phyloP scores from a whole-genome alignment of 176 grass and related monocot species.

The Cenchrus americanus region DNA sequence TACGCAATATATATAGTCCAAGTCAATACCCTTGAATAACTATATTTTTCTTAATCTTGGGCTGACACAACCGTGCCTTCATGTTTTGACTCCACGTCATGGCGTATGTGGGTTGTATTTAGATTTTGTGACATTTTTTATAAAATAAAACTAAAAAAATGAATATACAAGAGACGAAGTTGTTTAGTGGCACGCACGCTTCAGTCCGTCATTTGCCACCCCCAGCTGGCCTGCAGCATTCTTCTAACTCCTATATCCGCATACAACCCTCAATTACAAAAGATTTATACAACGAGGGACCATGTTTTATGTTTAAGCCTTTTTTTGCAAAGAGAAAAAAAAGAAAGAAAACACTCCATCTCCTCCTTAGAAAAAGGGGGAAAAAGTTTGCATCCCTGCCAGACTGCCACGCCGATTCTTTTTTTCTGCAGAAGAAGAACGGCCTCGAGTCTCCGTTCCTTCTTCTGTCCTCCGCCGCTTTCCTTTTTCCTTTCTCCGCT shows the following conservation, averaged over 20 bases:
- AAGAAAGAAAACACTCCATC: background rate
- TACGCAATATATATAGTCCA: background rate
- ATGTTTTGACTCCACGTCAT: background rate
- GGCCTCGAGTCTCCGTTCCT: background rate
- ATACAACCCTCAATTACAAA: background rate
- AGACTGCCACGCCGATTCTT: no score
- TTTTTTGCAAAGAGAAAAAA: no score
- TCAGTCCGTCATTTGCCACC: conserved; percentile 43
- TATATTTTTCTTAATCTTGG: background rate
- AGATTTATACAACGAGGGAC: background rate
- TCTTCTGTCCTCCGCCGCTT: background rate
- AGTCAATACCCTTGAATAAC: background rate
- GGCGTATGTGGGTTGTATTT: background rate
- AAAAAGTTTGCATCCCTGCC: background rate
- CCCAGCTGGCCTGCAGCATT: conserved; percentile 39
- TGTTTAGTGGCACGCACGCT: conserved; percentile 51
- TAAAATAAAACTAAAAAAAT: no score
- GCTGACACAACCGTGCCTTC: background rate
- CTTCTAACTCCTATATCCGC: conserved; percentile 13
- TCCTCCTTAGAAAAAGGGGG: background rate
- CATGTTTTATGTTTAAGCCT: background rate
- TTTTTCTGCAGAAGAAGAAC: no score
- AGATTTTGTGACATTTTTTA: background rate
- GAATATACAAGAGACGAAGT: background rate
- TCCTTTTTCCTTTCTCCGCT: background rate